These are phyloP conservation scores for Kregervanrija pseudodelftensis DNA, from an alignment of 805 yeast species.

Conservation along the genomic window DNA sequence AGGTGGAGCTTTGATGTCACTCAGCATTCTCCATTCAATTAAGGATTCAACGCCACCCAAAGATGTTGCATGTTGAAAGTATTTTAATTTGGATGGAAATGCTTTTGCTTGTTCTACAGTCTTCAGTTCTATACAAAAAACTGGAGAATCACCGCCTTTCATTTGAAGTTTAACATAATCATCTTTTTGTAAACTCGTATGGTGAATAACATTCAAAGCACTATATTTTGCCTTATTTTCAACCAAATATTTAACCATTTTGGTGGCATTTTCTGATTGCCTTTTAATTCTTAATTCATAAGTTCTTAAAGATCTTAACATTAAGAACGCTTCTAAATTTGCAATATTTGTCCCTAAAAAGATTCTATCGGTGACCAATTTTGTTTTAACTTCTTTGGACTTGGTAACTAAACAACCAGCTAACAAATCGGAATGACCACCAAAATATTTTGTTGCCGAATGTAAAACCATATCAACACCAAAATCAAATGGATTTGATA, in stretches of 20 bases:
- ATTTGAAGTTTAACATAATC: conserved; percentile 59
- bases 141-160: conserved; percentile 62
- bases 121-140: conserved; percentile 56
- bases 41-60: conserved; percentile 89
- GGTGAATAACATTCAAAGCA: conserved; percentile 47
- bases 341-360: conserved; percentile 74
- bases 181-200: conserved; percentile 74
- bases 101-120: conserved; percentile 47
- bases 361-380: conserved; percentile 55
- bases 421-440: conserved; percentile 89
- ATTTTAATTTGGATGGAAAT: conserved; percentile 58
- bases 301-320: conserved; percentile 76
- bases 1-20: conserved; percentile 50
- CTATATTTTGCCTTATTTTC: conserved; percentile 44
- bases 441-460: conserved; percentile 89
- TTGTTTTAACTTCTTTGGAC: conserved; percentile 36
- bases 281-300: conserved; percentile 61
- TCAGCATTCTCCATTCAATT: conserved; percentile 83
- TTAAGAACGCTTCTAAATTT: conserved; percentile 65
- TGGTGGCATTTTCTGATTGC: conserved; percentile 58
- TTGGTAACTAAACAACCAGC: conserved; percentile 78
- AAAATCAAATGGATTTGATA: conserved; percentile 70
- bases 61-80: conserved; percentile 87
- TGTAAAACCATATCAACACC: conserved; percentile 91
- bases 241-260: conserved; percentile 51